Conservation (phyloP, 129 eudicot species). For the Artemisia argyi region DNA sequence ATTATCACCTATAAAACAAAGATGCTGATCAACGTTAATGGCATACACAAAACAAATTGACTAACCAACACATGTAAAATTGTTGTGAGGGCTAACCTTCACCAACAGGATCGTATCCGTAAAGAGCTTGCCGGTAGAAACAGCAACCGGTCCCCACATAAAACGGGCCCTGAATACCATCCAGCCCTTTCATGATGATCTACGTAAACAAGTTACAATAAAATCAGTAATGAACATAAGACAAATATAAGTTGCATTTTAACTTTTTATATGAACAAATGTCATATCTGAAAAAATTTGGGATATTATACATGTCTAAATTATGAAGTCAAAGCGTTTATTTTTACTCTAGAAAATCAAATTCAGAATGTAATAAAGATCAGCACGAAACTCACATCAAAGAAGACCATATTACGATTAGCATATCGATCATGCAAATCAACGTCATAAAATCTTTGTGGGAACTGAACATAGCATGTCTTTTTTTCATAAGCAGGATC, state of each 20-base stretch:
- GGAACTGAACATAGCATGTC: conserved; percentile 72
- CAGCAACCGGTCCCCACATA: conserved; percentile 84
- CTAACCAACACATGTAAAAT: too few relatives aligned
- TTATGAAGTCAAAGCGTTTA: too few relatives aligned
- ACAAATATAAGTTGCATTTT: too few relatives aligned
- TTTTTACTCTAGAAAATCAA: too few relatives aligned
- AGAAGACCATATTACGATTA: conserved; percentile 74
- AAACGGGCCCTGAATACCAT: conserved; percentile 82
- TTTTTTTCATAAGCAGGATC: conserved; percentile 73
- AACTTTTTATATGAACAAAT: too few relatives aligned
- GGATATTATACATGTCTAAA: too few relatives aligned
- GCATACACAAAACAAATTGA: too few relatives aligned
- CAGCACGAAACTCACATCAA: conserved; percentile 52
- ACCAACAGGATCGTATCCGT: conserved; percentile 61
- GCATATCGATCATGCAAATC: conserved; percentile 30
- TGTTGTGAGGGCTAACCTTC: conserved; percentile 9
- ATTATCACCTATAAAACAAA: too few relatives aligned
- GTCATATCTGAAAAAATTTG: too few relatives aligned
- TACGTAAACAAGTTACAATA: conserved; percentile 17
- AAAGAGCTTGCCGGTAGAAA: conserved; percentile 69
- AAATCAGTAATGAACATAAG: neutral
- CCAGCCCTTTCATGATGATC: conserved; percentile 83
- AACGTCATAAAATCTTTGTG: conserved; percentile 68
- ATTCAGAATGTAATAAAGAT: neutral
- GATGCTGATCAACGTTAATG: too few relatives aligned